Percentiles rank a stretch among this genome's conserved stretches.
These are phyloP conservation scores for Penicillium silybi DNA, from an alignment of 495 filamentous ascomycete genomes.

Conservation along the genomic window DNA sequence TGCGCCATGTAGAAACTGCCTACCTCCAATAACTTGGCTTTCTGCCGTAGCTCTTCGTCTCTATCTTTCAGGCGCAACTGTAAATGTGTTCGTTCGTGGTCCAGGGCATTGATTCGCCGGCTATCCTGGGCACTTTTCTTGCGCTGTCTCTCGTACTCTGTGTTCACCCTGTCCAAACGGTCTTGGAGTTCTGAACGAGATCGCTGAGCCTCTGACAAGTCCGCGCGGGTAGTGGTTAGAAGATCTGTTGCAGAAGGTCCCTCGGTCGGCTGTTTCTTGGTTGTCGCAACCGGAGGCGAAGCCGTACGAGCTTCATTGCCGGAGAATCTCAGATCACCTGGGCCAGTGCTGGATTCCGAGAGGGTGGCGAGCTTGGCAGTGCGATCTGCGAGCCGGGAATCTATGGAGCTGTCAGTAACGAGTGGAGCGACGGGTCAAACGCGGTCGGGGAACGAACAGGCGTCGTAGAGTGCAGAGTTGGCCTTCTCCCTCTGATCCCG, in stretches of 20 bases:
- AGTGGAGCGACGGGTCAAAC: not conserved
- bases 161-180: slow-evolving; percentile 53
- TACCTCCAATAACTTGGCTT: slow-evolving; percentile 76
- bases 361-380: slow-evolving; percentile 51
- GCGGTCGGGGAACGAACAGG: slow-evolving; percentile 42
- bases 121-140: slow-evolving; percentile 51
- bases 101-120: slow-evolving; percentile 57
- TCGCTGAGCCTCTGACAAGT: slow-evolving; percentile 72
- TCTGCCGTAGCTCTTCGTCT: slow-evolving; percentile 79
- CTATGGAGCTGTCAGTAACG: slow-evolving; percentile 40
- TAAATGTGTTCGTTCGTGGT: slow-evolving; percentile 57
- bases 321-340: not conserved
- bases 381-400: slow-evolving; percentile 66
- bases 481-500: slow-evolving; percentile 57
- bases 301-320: slow-evolving; percentile 9
- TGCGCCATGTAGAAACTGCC: slow-evolving; percentile 5
- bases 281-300: slow-evolving; percentile 13
- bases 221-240: slow-evolving; percentile 51
- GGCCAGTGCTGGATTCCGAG: slow-evolving; percentile 1
- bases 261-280: slow-evolving; percentile 25
- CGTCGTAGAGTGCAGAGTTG: slow-evolving; percentile 51
- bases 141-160: slow-evolving; percentile 58
- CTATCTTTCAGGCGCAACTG: slow-evolving; percentile 65
- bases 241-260: slow-evolving; percentile 29
- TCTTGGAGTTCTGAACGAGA: slow-evolving; percentile 62